Percentiles rank a stretch among this genome's conserved stretches.
These are phyloP conservation scores for Filobasidium floriforme DNA, from an alignment of 768 basidiomycete species.

Conservation along the genomic window DNA sequence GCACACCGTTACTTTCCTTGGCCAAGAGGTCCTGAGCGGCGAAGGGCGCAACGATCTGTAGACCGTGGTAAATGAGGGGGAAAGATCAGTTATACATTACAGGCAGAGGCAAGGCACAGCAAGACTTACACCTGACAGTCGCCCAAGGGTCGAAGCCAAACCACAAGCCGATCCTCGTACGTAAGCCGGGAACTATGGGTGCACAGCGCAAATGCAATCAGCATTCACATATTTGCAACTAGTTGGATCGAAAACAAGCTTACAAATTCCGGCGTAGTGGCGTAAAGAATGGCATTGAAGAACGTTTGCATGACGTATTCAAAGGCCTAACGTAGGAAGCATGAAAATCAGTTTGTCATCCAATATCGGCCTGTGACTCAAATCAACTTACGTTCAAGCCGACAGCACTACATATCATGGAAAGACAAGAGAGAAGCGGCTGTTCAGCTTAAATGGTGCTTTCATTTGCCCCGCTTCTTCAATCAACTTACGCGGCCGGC, in stretches of 20 bases:
- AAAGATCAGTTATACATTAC: too few relatives aligned
- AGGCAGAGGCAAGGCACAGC: too few relatives aligned
- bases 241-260: neutral
- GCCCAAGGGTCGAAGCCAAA: slow-evolving; percentile 39
- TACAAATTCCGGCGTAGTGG: slow-evolving; percentile 40
- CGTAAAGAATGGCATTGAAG: slow-evolving; percentile 45
- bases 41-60: slow-evolving; percentile 41
- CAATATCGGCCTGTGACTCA: too few relatives aligned
- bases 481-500: slow-evolving; percentile 31
- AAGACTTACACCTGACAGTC: slow-evolving; percentile 28
- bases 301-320: slow-evolving; percentile 43
- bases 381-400: slow-evolving; percentile 31
- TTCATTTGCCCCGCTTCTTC: too few relatives aligned
- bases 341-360: neutral
- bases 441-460: neutral
- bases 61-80: neutral
- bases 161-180: slow-evolving; percentile 40
- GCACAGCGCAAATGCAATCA: neutral
- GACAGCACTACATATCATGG: slow-evolving; percentile 18
- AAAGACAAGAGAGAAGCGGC: neutral
- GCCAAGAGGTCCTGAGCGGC: slow-evolving; percentile 33
- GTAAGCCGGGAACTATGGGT: slow-evolving; percentile 32
- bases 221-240: neutral
- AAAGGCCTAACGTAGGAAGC: slow-evolving; percentile 11
- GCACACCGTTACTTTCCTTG: slow-evolving; percentile 29